Conservation (phyloP, 2,329 filamentous ascomycete genomes). For the Knoxdaviesia proteae region DNA sequence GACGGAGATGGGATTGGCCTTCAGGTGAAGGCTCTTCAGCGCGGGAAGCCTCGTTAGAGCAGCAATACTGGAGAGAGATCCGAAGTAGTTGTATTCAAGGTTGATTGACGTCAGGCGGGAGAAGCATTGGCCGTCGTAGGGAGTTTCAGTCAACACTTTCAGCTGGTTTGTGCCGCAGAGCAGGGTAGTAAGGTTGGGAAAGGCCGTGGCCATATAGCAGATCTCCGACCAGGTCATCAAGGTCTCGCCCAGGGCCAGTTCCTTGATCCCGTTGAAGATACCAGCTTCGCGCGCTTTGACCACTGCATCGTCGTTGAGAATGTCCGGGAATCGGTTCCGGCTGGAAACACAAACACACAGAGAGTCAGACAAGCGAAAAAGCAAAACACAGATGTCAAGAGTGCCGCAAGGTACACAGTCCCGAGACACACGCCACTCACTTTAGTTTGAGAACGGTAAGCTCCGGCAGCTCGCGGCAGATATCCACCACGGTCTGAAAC, state of each 20-base stretch:
- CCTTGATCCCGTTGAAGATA: constrained; percentile 27
- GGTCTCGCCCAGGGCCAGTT: constrained; percentile 47
- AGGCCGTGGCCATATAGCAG: constrained; percentile 28
- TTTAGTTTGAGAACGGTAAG: constrained; percentile 49
- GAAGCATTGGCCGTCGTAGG: too few relatives aligned
- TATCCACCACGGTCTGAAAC: constrained; percentile 43
- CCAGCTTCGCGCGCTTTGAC: constrained; percentile 11
- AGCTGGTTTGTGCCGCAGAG: constrained; percentile 38
- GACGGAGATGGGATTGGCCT: constrained; percentile 48
- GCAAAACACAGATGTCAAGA: too few relatives aligned
- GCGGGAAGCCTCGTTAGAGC: constrained; percentile 27
- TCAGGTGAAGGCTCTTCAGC: constrained; percentile 46
- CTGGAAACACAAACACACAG: constrained; percentile 17
- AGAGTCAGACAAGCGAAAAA: too few relatives aligned
- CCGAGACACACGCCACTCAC: constrained; percentile 24
- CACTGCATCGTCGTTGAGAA: constrained; percentile 16
- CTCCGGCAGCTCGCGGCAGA: constrained; percentile 49
- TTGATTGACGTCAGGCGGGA: constrained; percentile 34
- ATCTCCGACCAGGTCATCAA: constrained; percentile 47
- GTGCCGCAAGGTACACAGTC: too few relatives aligned
- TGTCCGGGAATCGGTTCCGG: constrained; percentile 46
- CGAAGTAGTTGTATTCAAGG: constrained; percentile 54
- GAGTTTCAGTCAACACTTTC: constrained; percentile 22
- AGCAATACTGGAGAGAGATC: constrained; percentile 32
- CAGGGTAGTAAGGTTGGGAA: constrained; percentile 28